Percentiles rank a stretch among this genome's conserved stretches.
Evolutionary conservation across 2,329 filamentous ascomycete species (phyloP).

Genomic region (Emmonsiellopsis sp.): DNA sequence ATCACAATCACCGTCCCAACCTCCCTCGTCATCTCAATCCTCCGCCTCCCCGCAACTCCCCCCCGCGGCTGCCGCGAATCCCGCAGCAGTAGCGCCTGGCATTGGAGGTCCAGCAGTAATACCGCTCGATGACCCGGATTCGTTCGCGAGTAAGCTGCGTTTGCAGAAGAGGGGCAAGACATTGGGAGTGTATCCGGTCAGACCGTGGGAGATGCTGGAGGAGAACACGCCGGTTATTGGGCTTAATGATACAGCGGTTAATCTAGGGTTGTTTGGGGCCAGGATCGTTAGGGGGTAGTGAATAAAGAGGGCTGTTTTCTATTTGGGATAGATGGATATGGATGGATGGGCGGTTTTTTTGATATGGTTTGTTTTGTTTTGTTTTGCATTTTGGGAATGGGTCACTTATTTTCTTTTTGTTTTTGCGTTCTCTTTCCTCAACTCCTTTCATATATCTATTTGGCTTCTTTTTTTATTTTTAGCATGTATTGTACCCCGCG

Average conservation of each 20-base stretch:
- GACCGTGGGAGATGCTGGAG: slow-evolving; percentile 36
- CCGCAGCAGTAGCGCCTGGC: too few relatives aligned
- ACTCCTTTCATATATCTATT: background rate
- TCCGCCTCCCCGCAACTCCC: background rate
- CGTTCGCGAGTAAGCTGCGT: slow-evolving; percentile 23
- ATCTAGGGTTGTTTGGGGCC: slow-evolving; percentile 33
- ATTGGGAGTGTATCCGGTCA: slow-evolving; percentile 26
- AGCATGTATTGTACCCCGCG: background rate
- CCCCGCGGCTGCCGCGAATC: background rate
- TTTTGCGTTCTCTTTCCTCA: background rate
- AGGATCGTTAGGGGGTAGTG: slow-evolving; percentile 15
- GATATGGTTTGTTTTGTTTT: background rate
- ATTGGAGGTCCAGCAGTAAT: slow-evolving; percentile 4
- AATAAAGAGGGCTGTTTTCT: too few relatives aligned
- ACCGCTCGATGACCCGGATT: slow-evolving; percentile 19
- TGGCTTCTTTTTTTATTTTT: background rate
- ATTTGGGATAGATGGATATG: background rate
- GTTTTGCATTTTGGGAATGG: background rate
- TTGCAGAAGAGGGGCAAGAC: slow-evolving; percentile 28
- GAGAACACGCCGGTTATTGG: slow-evolving; percentile 35
- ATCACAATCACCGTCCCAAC: background rate
- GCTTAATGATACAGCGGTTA: slow-evolving; percentile 37
- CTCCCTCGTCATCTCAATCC: too few relatives aligned
- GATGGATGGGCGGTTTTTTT: background rate
- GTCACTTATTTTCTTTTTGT: background rate